Base-by-base conservation (phyloP, 2,329 filamentous ascomycete species). In the Anisogramma anomala region DNA sequence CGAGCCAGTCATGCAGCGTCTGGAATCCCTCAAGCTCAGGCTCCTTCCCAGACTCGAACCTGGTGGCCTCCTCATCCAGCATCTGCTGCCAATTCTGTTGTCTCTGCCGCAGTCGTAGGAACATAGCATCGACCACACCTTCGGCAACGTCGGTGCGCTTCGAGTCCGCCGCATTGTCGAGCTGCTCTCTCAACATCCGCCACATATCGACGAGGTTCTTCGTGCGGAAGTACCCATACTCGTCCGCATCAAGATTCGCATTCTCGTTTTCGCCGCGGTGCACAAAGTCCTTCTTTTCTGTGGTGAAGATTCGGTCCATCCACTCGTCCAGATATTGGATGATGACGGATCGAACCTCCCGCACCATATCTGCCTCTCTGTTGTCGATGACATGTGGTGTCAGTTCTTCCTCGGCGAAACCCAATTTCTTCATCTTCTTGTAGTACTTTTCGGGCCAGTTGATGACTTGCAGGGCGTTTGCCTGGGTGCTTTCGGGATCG, bases 361-460 rank as follows among this genome's bases (percentile, higher is more conserved):
- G 81, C 40, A 98, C 84, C 13, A 98, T 72, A 58, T 98, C 91
- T 28, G 78, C 72, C 61, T 93, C 88, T 46, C 89, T 78, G 55
- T 87, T 84, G 63, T 96, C 91, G 46, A 98, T 78, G 43, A 96
- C 75, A 53, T 94, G 87, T 0, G 88, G 87, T 37, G 72, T 66
- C 22, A 98, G 69, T n/a, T 89, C 79, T 39, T 83, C 72, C 55
- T 81, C 74, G 22, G 72, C 66, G 62, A 89, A 82, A 19, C 88
- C 87, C 14, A 98, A 74, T 61, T 93, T 93, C 54, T 71, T 71
- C 87, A 98, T 95, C 64, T 94, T 95, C 54, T 80, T 76, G 63
- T 96, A 94, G 66, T 98, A 98, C 57, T 89, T 91, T 48, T 93
- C 85, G 4, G 84, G 85, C 82, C 89, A 98, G 56, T 93, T 83